These are phyloP conservation scores for Fusarium sambucinum DNA, from an alignment of 2,329 filamentous ascomycete species.

Conservation along the genomic window DNA sequence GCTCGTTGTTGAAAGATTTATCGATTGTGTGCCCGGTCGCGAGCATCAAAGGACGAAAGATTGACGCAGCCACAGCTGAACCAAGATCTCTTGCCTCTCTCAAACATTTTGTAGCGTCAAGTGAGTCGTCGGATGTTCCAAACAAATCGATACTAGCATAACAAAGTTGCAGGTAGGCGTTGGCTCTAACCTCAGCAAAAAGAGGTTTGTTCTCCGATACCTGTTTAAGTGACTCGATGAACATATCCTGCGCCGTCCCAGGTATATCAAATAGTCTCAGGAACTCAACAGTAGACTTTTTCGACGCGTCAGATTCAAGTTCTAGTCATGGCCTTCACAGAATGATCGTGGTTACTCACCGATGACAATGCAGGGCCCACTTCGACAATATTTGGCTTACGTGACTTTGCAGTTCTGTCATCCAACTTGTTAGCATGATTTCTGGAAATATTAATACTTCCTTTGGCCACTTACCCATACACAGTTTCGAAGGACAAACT, in stretches of 20 bases:
- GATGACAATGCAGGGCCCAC: not conserved
- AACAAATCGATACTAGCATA: not conserved
- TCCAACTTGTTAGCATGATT: not conserved
- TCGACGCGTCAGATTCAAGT: not conserved
- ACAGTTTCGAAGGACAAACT: not conserved
- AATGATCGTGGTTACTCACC: not conserved
- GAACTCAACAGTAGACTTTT: not conserved
- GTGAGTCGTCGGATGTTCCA: not conserved
- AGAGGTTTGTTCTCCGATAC: not conserved
- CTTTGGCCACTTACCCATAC: not conserved
- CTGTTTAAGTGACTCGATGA: not conserved
- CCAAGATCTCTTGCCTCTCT: not conserved
- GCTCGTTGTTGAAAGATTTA: not conserved
- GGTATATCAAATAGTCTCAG: not conserved
- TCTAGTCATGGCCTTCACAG: not conserved
- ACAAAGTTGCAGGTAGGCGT: not conserved
- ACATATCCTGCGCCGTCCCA: not conserved
- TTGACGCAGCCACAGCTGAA: not conserved
- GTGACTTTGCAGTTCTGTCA: not conserved
- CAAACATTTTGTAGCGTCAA: accelerated
- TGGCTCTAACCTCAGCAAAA: not conserved
- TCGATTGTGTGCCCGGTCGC: not conserved
- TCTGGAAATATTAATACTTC: too few relatives aligned
- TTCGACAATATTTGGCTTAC: not conserved
- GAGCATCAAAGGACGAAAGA: not conserved